Base-by-base conservation (phyloP, 345 rosid species). In the Eucalyptus pauciflora region DNA sequence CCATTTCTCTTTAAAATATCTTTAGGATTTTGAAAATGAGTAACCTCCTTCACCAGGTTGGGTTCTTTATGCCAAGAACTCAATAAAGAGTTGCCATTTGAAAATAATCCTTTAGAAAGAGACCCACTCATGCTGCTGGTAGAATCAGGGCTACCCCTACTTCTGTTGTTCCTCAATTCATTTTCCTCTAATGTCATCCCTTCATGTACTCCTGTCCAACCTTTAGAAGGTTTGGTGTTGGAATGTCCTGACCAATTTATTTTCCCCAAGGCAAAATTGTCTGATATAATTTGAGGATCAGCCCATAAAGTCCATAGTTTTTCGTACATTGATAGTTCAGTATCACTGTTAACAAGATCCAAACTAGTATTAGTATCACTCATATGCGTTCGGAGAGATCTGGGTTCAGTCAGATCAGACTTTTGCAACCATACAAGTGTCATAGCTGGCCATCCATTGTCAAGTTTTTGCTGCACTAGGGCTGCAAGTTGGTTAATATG, bases 1-100 rank as follows among this genome's bases (percentile, higher is more conserved):
- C 99, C 99, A 43, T 93, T 95, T 91, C 94, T 95, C 95, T 94
- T 96, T 56, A 92, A 95, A 89, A 96, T 90, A 94, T 96, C 99
- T 93, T 92, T 91, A 85, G 97, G 95, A 87, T 83, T 90, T 88
- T 92, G 92, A 89, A 97, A 97, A 90, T 90, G 90, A 69, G 93
- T 90, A 31, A 89, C 90, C 89, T 90, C 97, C 91, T 88, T 94
- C 89, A 88, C 71, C 90, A 89, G 86, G 86, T 51, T 56, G 45
- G 93, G 51, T 50, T 93, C 92, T 93, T 92, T 97, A 90, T 88
- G 96, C 93, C 94, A 92, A 87, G 95, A 93, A 93, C 91, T 93
- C 79, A 91, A 86, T 85, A 88, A 90, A 81, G 94, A 17, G 58
- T 90, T 94, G 58, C 91, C 89, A 89, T 92, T 94, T 91, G 81